Percentiles rank a stretch among this genome's conserved stretches.
Conservation (phyloP, 306 rosid genomes). For the Lablab purpureus region DNA sequence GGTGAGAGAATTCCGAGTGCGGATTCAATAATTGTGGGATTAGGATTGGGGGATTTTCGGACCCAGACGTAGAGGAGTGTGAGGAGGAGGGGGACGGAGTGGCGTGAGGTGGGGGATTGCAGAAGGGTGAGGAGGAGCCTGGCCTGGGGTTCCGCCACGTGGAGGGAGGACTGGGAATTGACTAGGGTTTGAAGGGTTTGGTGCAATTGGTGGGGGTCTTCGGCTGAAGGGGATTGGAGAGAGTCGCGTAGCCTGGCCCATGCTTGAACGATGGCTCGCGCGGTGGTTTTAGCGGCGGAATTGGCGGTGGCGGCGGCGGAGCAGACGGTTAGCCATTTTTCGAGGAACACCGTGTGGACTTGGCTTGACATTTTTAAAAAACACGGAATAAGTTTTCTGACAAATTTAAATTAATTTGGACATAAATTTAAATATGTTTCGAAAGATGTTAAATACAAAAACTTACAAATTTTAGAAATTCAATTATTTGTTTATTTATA, state of each 20-base stretch:
- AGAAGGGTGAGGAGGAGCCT: conserved; percentile 72
- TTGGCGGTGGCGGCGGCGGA: neutral
- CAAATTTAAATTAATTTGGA: too few species aligned
- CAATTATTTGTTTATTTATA: too few species aligned
- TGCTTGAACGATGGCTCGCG: conserved; percentile 80
- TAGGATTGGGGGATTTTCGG: conserved; percentile 74
- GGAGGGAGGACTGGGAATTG: conserved; percentile 72
- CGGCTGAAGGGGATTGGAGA: conserved; percentile 54
- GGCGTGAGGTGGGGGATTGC: conserved; percentile 51
- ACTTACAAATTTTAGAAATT: too few species aligned
- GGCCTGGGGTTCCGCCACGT: conserved; percentile 89
- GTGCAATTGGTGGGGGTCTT: conserved; percentile 60
- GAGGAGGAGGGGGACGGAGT: conserved; percentile 62
- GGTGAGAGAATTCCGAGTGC: conserved; percentile 52
- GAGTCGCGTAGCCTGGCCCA: conserved; percentile 81
- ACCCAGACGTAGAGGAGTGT: conserved; percentile 82
- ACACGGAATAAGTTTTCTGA: too few species aligned
- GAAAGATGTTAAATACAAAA: too few species aligned
- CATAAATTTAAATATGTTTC: too few species aligned
- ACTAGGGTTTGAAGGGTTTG: conserved; percentile 65
- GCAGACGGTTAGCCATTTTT: neutral
- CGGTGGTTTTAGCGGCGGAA: conserved; percentile 46
- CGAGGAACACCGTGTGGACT: neutral
- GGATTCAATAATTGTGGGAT: conserved; percentile 58
- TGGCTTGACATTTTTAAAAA: neutral